Evolutionary conservation across 257 asterid species (phyloP).

Genomic region (Solanum corneliomulleri): DNA sequence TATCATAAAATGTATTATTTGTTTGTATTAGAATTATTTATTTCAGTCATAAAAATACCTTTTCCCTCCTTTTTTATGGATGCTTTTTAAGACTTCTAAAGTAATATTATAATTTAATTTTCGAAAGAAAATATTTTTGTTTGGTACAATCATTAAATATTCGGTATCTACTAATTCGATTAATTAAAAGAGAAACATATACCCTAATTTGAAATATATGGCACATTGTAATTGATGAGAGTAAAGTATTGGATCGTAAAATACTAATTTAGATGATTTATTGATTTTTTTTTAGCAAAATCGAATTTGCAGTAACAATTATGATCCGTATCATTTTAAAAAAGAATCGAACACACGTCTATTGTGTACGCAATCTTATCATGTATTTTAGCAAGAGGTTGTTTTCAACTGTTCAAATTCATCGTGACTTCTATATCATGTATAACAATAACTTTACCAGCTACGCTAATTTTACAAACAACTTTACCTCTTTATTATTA

Average conservation of each 20-base stretch:
- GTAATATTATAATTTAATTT: neutral
- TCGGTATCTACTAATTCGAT: neutral
- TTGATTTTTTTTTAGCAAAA: too few relatives aligned
- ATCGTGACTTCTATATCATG: too few relatives aligned
- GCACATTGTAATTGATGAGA: too few relatives aligned
- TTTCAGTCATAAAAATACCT: neutral
- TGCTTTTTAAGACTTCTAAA: neutral
- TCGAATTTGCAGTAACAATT: too few relatives aligned
- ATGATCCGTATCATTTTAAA: neutral
- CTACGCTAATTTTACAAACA: neutral
- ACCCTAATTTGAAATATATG: too few relatives aligned
- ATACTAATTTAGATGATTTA: too few relatives aligned
- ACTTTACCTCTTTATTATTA: neutral
- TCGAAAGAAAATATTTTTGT: neutral
- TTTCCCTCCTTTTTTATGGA: neutral
- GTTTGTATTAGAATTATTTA: neutral
- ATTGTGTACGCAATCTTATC: neutral
- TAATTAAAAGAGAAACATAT: too few relatives aligned
- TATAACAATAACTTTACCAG: too few relatives aligned
- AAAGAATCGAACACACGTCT: neutral
- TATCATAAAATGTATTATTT: neutral
- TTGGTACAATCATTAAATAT: neutral
- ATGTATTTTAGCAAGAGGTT: neutral
- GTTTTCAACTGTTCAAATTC: neutral
- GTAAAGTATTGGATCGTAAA: too few relatives aligned